Conservation (phyloP, 257 asterid genomes). For the Osmanthus fragrans region DNA sequence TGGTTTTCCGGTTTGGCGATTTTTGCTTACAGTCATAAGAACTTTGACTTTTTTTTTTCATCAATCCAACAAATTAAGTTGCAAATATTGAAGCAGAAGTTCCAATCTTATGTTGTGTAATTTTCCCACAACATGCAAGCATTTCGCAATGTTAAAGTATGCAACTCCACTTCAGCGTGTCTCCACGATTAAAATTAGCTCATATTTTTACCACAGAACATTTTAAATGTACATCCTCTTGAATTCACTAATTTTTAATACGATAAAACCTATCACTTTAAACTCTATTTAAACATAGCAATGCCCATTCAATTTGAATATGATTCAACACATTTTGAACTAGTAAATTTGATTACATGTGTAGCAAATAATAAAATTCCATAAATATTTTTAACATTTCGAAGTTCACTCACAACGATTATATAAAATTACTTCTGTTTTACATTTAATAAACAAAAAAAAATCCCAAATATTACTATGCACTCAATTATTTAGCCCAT, state of each 20-base stretch:
- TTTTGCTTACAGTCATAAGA: no score
- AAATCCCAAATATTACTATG: neutral
- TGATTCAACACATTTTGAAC: neutral
- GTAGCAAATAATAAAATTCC: neutral
- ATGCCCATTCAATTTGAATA: conserved; percentile 1
- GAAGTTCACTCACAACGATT: neutral
- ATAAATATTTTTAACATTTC: neutral
- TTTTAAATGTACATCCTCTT: neutral
- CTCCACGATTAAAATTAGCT: neutral
- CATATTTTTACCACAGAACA: neutral
- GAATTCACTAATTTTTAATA: neutral
- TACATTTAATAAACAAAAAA: neutral
- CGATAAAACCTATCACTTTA: neutral
- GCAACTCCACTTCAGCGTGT: neutral
- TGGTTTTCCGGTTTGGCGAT: no score
- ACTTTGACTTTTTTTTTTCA: neutral
- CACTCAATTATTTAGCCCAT: neutral
- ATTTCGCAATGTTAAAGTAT: neutral
- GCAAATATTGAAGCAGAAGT: neutral
- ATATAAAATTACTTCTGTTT: neutral
- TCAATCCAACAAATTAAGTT: neutral
- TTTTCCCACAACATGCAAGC: neutral
- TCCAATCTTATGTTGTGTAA: neutral
- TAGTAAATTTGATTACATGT: neutral
- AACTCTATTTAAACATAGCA: conserved; percentile 7